phyloP scores from a whole-genome alignment of 106 monocot species.

The Vanilla planifolia region DNA sequence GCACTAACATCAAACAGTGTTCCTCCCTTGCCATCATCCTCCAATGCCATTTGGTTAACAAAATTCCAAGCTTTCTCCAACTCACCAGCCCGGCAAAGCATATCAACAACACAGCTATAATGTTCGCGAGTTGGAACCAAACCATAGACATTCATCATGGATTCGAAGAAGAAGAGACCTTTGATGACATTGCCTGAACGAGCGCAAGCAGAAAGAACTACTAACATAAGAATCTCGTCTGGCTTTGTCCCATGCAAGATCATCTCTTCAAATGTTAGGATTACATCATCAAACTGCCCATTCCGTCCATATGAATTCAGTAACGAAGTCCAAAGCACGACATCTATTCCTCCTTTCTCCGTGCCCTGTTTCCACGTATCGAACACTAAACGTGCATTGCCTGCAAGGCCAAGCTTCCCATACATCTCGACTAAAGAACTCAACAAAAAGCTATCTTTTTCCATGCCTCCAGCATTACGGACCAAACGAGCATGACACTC shows the following conservation, averaged over 20 bases:
- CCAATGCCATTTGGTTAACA: constrained; percentile 16
- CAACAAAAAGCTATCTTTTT: constrained; percentile 26
- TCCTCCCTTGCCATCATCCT: not conserved
- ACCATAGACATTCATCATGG: constrained; percentile 18
- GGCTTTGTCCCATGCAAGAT: constrained; percentile 26
- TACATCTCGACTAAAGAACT: constrained; percentile 71
- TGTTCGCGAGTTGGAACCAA: constrained; percentile 44
- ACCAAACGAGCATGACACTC: constrained; percentile 39
- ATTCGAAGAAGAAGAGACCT: constrained; percentile 42
- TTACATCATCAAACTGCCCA: constrained; percentile 36
- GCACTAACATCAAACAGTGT: constrained; percentile 13
- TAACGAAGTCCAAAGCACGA: constrained; percentile 69
- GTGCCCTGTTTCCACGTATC: not conserved
- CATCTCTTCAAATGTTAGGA: constrained; percentile 45
- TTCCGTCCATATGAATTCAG: constrained; percentile 49
- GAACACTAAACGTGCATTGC: constrained; percentile 42
- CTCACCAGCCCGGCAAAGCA: constrained; percentile 65
- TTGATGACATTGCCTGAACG: constrained; percentile 28
- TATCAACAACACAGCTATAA: constrained; percentile 48
- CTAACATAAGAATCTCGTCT: constrained; percentile 45
- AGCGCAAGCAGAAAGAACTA: constrained; percentile 56
- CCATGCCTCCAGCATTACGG: constrained; percentile 12
- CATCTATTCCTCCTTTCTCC: constrained; percentile 19
- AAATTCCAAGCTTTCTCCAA: constrained; percentile 43
- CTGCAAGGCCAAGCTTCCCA: constrained; percentile 46